phyloP scores from a whole-genome alignment of 129 eudicot species.

The Saussurea involucrata region DNA sequence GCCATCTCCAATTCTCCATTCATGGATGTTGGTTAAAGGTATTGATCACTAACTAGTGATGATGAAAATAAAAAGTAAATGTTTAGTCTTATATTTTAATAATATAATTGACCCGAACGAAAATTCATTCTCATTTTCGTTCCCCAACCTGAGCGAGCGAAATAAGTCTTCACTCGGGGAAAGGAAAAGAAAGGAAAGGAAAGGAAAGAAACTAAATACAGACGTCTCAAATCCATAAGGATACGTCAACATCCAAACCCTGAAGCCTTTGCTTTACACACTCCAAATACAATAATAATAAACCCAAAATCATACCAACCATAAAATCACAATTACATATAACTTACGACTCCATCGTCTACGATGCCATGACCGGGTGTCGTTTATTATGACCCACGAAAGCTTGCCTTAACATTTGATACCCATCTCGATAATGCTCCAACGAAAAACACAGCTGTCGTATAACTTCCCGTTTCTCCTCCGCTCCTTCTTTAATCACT shows the following conservation, averaged over 20 bases:
- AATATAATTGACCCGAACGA: no score
- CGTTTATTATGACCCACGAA: constrained; percentile 48
- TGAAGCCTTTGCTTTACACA: neutral
- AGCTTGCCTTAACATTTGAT: constrained; percentile 60
- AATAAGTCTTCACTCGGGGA: no score
- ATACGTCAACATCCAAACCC: neutral
- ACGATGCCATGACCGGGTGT: constrained; percentile 34
- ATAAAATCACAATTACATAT: neutral
- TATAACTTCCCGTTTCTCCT: constrained; percentile 82
- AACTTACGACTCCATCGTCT: neutral
- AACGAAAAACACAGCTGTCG: constrained; percentile 86
- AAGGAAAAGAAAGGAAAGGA: no score
- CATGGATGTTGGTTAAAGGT: no score
- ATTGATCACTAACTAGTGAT: no score
- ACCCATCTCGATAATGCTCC: constrained; percentile 69
- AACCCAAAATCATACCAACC: neutral
- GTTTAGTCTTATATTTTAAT: no score
- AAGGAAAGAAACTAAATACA: neutral
- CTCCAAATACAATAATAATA: neutral
- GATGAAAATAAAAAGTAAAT: no score
- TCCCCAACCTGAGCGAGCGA: no score
- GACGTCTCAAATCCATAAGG: neutral
- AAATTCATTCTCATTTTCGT: no score
- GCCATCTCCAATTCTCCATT: no score
- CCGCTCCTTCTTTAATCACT: constrained; percentile 61